phyloP scores from a whole-genome alignment of 169 alveolate species.

The Plasmodium yoelii region DNA sequence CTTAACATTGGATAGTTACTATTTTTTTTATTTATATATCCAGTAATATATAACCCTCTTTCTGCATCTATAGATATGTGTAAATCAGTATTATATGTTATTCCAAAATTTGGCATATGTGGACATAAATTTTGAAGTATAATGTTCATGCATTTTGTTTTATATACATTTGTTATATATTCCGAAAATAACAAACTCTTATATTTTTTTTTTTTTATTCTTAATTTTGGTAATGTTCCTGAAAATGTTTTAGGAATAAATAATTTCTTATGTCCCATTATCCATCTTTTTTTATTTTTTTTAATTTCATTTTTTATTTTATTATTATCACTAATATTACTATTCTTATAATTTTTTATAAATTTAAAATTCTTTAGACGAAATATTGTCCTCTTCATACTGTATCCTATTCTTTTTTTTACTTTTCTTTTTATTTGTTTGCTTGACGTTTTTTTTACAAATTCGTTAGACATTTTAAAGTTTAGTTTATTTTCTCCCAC shows the following conservation, averaged over 20 bases:
- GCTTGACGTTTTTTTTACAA: background rate
- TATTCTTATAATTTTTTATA: background rate
- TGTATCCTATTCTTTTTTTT: slow-evolving; percentile 25
- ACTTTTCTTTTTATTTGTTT: slow-evolving; percentile 18
- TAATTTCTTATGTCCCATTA: slow-evolving; percentile 5
- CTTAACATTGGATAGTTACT: slow-evolving; percentile 18
- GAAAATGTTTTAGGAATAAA: slow-evolving; percentile 53
- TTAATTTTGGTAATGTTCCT: slow-evolving; percentile 68
- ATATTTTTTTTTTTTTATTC: slow-evolving; percentile 32
- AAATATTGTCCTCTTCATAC: slow-evolving; percentile 32
- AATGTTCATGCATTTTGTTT: slow-evolving; percentile 79
- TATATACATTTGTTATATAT: slow-evolving; percentile 63
- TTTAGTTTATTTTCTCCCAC: background rate
- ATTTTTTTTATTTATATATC: slow-evolving; percentile 79
- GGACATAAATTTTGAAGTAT: slow-evolving; percentile 82
- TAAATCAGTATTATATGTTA: slow-evolving; percentile 82
- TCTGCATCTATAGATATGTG: slow-evolving; percentile 87
- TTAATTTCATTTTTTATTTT: slow-evolving; percentile 14
- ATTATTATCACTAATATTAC: background rate
- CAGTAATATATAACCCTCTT: slow-evolving; percentile 82
- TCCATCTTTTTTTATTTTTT: slow-evolving; percentile 7
- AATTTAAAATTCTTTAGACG: slow-evolving; percentile 16
- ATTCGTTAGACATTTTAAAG: slow-evolving; percentile 1
- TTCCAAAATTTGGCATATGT: slow-evolving; percentile 88
- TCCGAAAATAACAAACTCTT: slow-evolving; percentile 45